Evolutionary conservation across 495 filamentous ascomycete species (phyloP), one percentile per base, ranked within the genome.

Genomic region (Aspergillus homomorphus): DNA sequence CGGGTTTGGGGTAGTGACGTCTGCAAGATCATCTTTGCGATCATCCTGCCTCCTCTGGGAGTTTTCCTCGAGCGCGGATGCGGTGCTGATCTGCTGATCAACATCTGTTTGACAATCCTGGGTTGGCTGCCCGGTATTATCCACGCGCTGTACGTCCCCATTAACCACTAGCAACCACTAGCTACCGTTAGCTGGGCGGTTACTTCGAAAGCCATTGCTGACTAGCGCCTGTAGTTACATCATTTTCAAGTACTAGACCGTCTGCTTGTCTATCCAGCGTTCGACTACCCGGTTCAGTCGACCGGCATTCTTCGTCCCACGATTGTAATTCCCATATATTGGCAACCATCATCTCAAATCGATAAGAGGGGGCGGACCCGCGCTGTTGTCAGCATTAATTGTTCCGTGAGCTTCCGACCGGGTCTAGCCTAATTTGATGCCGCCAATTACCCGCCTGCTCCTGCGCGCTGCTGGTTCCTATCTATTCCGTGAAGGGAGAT

Each of bases 51-150:
- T 42, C 92, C 92, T 62, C 80, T 96, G 33, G 90, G 91, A 73
- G 92, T 96, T 70, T 95, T 96, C 82, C 84, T 96, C 57, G 89
- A 94, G 80, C 85, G 87, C 42, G 92, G 92, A 69, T 92, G 89
- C 77, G 83, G 84, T 71, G 82, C 84, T 66, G 89, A 95, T 66
- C 78, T 96, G 62, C 75, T 89, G 65, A 91, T 96, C 82, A 96
- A 94, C 80, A 85, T 96, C 76, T 80, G 87, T 62, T 78, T 96
- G 69, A 94, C 90, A 50, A 84, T 92, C 64, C 81, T 97, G 68
- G 88, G 87, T 68, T 91, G 86, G 75, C 80, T 92, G 57, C 89
- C 89, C 33, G 89, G 88, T 75, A 82, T 89, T 65, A 82, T 89
- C 62, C 86, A 90, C 69, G 86, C 86, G 61, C 69, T 88, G 87